phyloP scores from a whole-genome alignment of 176 grass and related monocot genomes.

The Raddia guianensis region DNA sequence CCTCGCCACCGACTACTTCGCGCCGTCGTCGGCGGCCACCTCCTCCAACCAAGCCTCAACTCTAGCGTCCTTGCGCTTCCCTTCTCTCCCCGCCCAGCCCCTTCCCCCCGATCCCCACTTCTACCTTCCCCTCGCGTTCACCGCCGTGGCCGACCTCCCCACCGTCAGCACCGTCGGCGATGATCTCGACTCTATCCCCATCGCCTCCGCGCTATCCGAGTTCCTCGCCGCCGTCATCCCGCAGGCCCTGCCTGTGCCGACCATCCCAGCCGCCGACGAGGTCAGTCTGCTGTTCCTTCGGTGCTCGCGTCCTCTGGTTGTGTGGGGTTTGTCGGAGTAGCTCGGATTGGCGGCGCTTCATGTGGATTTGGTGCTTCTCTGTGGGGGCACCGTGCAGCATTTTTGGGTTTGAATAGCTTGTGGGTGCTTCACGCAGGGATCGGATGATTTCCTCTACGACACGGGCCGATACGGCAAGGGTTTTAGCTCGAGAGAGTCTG shows the following conservation, averaged over 20 bases:
- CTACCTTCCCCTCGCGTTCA: constrained; percentile 2
- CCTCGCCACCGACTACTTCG: constrained; percentile 77
- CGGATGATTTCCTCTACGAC: constrained; percentile 39
- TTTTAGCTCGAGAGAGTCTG: constrained; percentile 20
- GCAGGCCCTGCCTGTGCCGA: constrained; percentile 30
- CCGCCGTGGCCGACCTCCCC: constrained; percentile 36
- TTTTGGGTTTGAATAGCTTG: background rate
- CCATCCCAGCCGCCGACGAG: constrained; percentile 26
- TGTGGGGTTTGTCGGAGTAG: constrained; percentile 1
- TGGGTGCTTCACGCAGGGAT: constrained; percentile 23
- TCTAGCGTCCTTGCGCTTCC: constrained; percentile 51
- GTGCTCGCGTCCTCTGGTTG: background rate
- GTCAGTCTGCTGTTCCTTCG: constrained; percentile 33
- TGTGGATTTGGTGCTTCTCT: background rate
- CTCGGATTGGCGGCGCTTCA: background rate
- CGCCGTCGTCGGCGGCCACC: constrained; percentile 25
- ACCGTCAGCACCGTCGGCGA: constrained; percentile 15
- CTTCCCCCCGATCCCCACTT: constrained; percentile 53
- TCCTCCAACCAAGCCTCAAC: constrained; percentile 42
- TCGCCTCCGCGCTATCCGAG: constrained; percentile 52
- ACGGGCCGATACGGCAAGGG: constrained; percentile 22
- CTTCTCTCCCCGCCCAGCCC: constrained; percentile 54
- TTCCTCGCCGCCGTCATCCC: constrained; percentile 61
- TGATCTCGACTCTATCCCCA: constrained; percentile 49
- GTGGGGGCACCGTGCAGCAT: background rate